Conservation (phyloP, 73 alveolate genomes). For the Stentor roeselii region DNA sequence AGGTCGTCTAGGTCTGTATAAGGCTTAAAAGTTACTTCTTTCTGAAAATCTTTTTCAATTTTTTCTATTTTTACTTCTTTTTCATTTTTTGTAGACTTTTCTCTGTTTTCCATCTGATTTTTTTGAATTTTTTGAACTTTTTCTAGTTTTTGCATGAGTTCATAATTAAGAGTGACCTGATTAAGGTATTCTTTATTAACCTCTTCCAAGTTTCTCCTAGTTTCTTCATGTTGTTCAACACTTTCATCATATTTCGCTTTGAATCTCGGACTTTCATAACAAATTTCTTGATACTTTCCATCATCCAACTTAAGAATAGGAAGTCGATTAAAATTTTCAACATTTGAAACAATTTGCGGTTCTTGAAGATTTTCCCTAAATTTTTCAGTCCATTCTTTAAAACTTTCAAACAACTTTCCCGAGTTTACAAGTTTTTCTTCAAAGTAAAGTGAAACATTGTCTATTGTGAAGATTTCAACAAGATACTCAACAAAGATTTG, state of each 20-base stretch:
- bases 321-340: no score
- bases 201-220: constrained; percentile 12
- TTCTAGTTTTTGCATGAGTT: constrained; percentile 2
- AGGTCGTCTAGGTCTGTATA: neutral
- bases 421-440: neutral
- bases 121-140: neutral
- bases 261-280: neutral
- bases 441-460: neutral
- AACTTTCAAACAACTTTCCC: neutral
- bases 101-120: neutral
- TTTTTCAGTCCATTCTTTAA: neutral
- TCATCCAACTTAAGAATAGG: neutral
- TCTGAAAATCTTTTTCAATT: no score
- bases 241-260: neutral
- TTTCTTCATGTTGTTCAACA: neutral
- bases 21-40: neutral
- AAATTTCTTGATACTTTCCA: neutral
- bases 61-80: no score
- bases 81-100: neutral
- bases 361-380: neutral
- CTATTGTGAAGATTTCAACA: neutral
- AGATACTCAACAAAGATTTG: neutral
- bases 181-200: constrained; percentile 10
- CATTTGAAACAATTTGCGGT: neutral
- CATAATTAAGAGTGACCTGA: neutral